Evolutionary conservation across 345 rosid species (phyloP), one percentile per base, ranked within the genome.

Genomic region (Gossypium stocksii): DNA sequence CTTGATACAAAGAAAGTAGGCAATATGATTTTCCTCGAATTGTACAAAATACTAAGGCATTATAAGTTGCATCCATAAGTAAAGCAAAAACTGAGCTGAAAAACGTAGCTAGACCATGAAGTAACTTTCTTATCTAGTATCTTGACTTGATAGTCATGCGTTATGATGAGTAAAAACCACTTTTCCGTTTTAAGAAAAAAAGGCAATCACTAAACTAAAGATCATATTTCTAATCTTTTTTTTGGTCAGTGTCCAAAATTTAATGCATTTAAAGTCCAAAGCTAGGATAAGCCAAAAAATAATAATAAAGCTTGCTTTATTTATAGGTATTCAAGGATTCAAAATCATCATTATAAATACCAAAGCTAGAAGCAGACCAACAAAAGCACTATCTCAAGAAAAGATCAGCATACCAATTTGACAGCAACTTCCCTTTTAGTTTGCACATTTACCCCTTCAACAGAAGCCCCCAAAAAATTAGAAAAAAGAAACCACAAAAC

Each of bases 361-460:
- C 72, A 34, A 17, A 19, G 2, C 46, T 63, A 74, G n/a, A 59
- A 17, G 56, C 59, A 29, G n/a, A 16, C 70, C 23, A 61, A 51
- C 22, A 61, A 66, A 60, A 56, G 4, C 15, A n/a, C n/a, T n/a
- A n/a, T 9, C 16, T 46, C 59, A 34, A 71, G 45, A 75, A 66
- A 44, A 63, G 29, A 62, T 61, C 22, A 77, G 82, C 60, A 27
- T 87, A 90, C 95, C 88, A 90, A 80, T 81, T 90, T 90, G 69
- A 90, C 95, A 81, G 89, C 95, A 83, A 90, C 92, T 80, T 90
- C 93, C 72, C 88, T 93, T 83, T 92, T 89, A 27, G 91, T 90
- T 80, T 90, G 95, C 52, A 88, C 86, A 86, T 90, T 86, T 19
- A 90, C 91, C 75, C 88, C 95, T 90, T 53, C 49, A 81, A 66